Evolutionary conservation across 208 protist genomes (phyloP), one percentile per base, ranked within the genome.

Genomic region (Trypanosoma lewisi): DNA sequence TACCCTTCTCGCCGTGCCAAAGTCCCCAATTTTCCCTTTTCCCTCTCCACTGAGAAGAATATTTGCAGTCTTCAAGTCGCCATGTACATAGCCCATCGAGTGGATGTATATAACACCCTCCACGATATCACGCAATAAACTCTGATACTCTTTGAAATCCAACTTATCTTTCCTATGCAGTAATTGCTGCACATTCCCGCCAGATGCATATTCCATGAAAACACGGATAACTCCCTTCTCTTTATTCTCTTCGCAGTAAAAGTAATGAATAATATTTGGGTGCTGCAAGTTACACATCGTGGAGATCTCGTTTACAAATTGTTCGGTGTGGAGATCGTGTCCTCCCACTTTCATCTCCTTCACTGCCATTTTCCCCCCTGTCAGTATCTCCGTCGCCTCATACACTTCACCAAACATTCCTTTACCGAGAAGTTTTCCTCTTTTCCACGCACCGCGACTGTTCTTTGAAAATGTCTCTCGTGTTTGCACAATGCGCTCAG

Each of bases 181-280:
- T 27, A 87, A 58, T 11, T 76, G 68, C 55, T 89, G 87, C 59
- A 96, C 61, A 8, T 77, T 87, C 50, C 91, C 91, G 7, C 87
- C 89, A 21, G 84, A 60, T n/a, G 91, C 91, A 63, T 78, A 94
- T 76, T 96, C 88, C 91, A 96, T 96, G 59, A 95, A 96, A 39
- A 96, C 83, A 28, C 88, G 82, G 51, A 94, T 77, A 42, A 85
- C 75, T 48, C 77, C 75, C 44, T 54, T 52, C 47, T 85, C 77
- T 34, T 65, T 69, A 59, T 74, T 88, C 70, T 91, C 70, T 65
- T 97, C 87, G 56, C 87, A 95, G 74, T 95, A 92, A 65, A 96
- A 96, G 74, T 96, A 96, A 79, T 96, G 91, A 47, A 96, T 96
- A 68, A 96, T 96, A 67, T 96, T 95, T 4, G 86, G 86, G 73